A percentile compares a stretch with the other conserved stretches of the same genome.
Evolutionary conservation across 2,329 filamentous ascomycete species (phyloP).

Genomic region (Byssoonygena ceratinophila): DNA sequence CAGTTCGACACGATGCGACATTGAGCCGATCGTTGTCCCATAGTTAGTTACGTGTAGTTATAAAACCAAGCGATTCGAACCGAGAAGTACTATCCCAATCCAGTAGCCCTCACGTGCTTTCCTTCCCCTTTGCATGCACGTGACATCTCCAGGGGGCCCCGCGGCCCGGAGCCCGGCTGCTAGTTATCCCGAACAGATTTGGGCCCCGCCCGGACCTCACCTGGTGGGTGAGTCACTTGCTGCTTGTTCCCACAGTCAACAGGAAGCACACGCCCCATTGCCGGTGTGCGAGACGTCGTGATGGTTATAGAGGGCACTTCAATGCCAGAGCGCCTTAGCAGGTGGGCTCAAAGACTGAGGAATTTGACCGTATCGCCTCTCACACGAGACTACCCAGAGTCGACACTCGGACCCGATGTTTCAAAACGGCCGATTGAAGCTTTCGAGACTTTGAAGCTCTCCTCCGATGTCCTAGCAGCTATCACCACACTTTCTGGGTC

Average conservation of each 20-base stretch:
- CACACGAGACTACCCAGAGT: constrained; percentile 37
- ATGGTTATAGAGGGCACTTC: constrained; percentile 17
- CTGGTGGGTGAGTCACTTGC: constrained; percentile 8
- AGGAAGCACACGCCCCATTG: background rate
- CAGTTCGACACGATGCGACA: no score
- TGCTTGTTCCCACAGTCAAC: background rate
- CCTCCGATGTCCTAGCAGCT: constrained; percentile 28
- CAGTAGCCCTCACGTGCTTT: no score
- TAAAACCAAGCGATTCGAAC: no score
- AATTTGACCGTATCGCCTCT: constrained; percentile 37
- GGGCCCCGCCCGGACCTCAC: no score
- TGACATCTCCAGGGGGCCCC: no score
- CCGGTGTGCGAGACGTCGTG: background rate
- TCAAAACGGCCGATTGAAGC: constrained; percentile 34
- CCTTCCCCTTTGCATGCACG: no score
- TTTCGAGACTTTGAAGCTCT: constrained; percentile 33
- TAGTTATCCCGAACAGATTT: no score
- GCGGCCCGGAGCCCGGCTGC: no score
- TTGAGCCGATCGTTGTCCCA: no score
- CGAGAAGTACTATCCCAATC: no score
- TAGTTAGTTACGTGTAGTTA: no score
- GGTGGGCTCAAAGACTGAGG: constrained; percentile 34
- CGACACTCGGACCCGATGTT: constrained; percentile 22
- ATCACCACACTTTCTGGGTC: constrained; percentile 28
- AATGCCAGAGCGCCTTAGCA: constrained; percentile 32